phyloP scores from a whole-genome alignment of 345 rosid genomes.

The Citrus medica region DNA sequence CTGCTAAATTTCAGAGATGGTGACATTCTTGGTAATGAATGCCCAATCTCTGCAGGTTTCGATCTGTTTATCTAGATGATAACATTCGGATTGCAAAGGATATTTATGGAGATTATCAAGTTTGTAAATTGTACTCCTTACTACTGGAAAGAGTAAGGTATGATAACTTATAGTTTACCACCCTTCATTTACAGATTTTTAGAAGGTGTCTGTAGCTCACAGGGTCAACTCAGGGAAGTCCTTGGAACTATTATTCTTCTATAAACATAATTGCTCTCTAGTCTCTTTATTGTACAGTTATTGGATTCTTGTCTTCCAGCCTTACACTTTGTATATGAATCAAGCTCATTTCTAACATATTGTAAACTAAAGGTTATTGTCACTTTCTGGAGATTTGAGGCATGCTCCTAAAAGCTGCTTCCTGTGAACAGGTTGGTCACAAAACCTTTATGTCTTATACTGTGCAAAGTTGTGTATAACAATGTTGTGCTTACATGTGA shows the following conservation, averaged over 20 bases:
- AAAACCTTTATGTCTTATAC: neutral
- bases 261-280: neutral
- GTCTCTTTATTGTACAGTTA: neutral
- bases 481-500: neutral
- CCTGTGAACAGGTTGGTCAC: neutral
- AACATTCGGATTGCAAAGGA: conserved; percentile 37
- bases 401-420: neutral
- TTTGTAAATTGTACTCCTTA: conserved; percentile 33
- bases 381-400: neutral
- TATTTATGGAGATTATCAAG: conserved; percentile 35
- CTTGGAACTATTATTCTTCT: neutral
- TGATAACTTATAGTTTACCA: neutral
- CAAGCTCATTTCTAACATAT: neutral
- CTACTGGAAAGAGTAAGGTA: conserved; percentile 29
- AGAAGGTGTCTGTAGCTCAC: neutral
- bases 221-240: neutral
- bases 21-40: neutral
- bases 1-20: neutral
- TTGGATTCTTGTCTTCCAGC: neutral
- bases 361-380: neutral
- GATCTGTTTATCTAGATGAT: conserved; percentile 34
- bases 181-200: neutral
- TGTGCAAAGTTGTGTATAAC: neutral
- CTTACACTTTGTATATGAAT: neutral
- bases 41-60: conserved; percentile 27